A percentile compares a stretch with the other conserved stretches of the same genome.
Conservation (phyloP, 2,329 filamentous ascomycete species). For the Beauveria brongniartii region DNA sequence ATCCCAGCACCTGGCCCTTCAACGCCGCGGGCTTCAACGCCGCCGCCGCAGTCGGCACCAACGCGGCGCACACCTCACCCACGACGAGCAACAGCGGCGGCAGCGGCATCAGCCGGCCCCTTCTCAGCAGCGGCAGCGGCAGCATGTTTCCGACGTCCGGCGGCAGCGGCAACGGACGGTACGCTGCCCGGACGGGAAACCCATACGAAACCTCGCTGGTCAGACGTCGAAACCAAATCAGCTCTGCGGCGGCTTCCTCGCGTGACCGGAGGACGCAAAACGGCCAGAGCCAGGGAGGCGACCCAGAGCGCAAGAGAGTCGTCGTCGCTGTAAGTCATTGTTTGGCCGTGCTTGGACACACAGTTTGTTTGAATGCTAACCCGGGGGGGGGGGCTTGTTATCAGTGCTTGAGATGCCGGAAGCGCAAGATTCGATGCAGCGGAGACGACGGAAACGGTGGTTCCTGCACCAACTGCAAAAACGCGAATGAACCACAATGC, state of each 20-base stretch:
- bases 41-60: neutral
- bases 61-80: neutral
- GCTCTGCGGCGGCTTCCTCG: neutral
- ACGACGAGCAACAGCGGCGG: neutral
- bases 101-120: neutral
- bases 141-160: neutral
- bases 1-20: neutral
- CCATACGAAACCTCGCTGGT: neutral
- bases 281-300: neutral
- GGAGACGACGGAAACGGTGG: conserved; percentile 70
- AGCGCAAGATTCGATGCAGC: conserved; percentile 91
- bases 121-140: neutral
- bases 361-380: neutral
- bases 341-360: neutral
- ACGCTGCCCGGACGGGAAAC: neutral
- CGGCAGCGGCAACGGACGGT: neutral
- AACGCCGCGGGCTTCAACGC: neutral
- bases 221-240: neutral
- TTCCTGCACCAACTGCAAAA: conserved; percentile 77
- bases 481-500: conserved; percentile 62
- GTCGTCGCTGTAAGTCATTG: neutral
- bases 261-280: neutral
- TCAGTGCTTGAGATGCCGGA: conserved; percentile 82
- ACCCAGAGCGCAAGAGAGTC: neutral
- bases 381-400: no score